Evolutionary conservation across 345 rosid genomes (phyloP), one percentile per base, ranked within the genome.

Genomic region (Brassica cretica): DNA sequence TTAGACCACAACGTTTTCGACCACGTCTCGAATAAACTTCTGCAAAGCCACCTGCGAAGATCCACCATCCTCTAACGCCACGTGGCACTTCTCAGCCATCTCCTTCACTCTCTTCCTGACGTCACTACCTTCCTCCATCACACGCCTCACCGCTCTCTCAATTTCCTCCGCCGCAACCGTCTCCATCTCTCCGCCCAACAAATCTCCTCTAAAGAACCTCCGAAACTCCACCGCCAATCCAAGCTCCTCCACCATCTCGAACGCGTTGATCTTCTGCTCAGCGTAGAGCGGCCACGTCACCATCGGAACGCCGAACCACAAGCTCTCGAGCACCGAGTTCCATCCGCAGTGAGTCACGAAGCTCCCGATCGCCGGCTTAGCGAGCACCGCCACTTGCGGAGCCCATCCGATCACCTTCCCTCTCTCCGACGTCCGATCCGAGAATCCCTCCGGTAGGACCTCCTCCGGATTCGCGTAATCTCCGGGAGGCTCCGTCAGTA

Each of bases 261-360:
- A 90, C 14, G 91, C 91, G 14, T 88, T 90, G 12, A 85, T 25
- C 32, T 83, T 91, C 41, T 90, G 96, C 77, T 90, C 90, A 0
- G 79, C 80, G 65, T 72, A 76, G 3, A 79, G 78, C 9, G 93
- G 93, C 89, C 89, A 85, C 0, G 90, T 76, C 11, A 86, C 88
- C 12, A 84, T 71, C 4, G 88, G 90, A 14, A 89, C 89, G 5
- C 87, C 88, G 9, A 81, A 84, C 90, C 90, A 86, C 39, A 88
- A 10, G 67, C 89, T 81, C 82, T 90, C 93, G 1, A 89, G 68
- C 0, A 68, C 72, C 1, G 96, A 90, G 76, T 90, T 90, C 93
- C 96, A 89, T 0, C 92, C 97, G 6, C 91, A 88, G 66, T 90
- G 91, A 4, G 93, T 75, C 1, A 88, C 88, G 6, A 89, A 88